Evolutionary conservation across 1,284 basidiomycete species (phyloP).

Genomic region (Fomitopsis betulina): DNA sequence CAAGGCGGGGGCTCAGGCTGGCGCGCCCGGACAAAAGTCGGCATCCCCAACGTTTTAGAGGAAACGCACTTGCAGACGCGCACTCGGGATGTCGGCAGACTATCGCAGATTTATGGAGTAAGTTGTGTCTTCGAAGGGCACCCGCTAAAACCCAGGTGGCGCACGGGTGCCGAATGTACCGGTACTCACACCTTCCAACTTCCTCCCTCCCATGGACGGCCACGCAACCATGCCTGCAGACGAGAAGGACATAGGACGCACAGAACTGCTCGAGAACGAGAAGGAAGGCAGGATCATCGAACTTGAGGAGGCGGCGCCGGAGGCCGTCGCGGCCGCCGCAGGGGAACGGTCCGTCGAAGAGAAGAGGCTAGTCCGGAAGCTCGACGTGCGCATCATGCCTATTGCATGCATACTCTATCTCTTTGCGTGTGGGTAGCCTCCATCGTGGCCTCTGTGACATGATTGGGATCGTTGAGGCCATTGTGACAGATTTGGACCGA

Average conservation of each 20-base stretch:
- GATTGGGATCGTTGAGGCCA: background rate
- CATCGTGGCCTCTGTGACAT: background rate
- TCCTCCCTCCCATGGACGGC: background rate
- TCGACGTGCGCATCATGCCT: slow-evolving; percentile 65
- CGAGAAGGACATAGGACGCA: slow-evolving; percentile 8
- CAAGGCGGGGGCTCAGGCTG: no score
- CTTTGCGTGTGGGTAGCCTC: slow-evolving; percentile 56
- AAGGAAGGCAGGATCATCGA: slow-evolving; percentile 2
- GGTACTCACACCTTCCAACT: background rate
- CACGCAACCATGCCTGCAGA: slow-evolving; percentile 1
- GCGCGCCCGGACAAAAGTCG: no score
- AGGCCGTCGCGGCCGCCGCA: background rate
- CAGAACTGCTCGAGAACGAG: slow-evolving; percentile 9
- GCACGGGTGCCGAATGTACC: background rate
- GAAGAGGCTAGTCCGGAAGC: slow-evolving; percentile 53
- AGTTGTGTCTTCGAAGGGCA: background rate
- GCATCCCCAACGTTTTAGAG: no score
- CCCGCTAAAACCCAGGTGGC: background rate
- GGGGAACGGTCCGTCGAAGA: slow-evolving; percentile 37
- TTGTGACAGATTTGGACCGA: slow-evolving; percentile 58
- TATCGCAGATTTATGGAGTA: background rate
- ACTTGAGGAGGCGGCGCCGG: slow-evolving; percentile 4
- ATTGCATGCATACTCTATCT: slow-evolving; percentile 69
- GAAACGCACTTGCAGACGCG: background rate
- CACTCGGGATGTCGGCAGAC: background rate